Conservation (phyloP, 345 rosid species). For the Microthlaspi erraticum region DNA sequence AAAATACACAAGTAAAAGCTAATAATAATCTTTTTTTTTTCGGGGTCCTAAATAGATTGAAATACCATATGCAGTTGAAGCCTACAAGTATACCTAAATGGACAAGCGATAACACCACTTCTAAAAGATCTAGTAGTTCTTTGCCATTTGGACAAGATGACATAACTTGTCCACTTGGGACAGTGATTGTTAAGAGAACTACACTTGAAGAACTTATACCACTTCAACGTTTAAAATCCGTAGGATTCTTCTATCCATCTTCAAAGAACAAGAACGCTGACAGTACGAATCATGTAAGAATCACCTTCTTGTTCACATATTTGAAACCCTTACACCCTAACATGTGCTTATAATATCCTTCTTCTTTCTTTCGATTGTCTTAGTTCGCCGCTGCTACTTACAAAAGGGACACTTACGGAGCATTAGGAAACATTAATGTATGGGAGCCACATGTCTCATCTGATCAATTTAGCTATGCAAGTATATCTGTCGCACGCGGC, state of each 20-base stretch:
- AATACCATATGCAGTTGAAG: slow-evolving; percentile 5
- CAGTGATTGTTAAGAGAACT: slow-evolving; percentile 17
- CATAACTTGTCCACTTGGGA: slow-evolving; percentile 27
- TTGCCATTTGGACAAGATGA: background rate
- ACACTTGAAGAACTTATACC: slow-evolving; percentile 22
- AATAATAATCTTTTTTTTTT: background rate
- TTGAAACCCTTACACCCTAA: background rate
- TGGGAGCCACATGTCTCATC: slow-evolving; percentile 19
- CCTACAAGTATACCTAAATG: slow-evolving; percentile 28
- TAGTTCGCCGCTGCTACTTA: background rate
- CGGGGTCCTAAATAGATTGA: background rate
- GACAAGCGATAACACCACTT: slow-evolving; percentile 4
- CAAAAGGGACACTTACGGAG: background rate
- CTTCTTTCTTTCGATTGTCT: background rate
- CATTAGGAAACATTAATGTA: slow-evolving; percentile 24
- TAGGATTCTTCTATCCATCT: background rate
- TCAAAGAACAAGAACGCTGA: background rate
- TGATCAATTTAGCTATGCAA: slow-evolving; percentile 20
- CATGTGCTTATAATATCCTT: background rate
- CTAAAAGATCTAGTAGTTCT: background rate
- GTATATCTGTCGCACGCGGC: background rate
- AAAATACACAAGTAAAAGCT: background rate
- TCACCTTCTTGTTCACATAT: background rate
- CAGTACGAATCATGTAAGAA: slow-evolving; percentile 15
- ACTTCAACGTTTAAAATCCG: background rate